These are phyloP conservation scores for Craterostigma plantagineum DNA, from an alignment of 257 asterid species.

Conservation along the genomic window DNA sequence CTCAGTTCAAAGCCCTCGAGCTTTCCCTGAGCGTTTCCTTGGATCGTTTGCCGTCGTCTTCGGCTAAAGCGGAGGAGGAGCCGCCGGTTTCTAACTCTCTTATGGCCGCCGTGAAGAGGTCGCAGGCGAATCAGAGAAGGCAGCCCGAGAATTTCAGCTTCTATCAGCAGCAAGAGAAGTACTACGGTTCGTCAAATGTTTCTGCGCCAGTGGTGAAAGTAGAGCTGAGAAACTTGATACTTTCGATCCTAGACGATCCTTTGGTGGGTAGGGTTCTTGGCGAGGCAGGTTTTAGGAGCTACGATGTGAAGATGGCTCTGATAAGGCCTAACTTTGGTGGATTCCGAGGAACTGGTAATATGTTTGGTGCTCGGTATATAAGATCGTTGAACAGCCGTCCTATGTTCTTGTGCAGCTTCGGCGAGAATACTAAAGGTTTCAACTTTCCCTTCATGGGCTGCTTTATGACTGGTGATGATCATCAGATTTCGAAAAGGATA, in stretches of 20 bases:
- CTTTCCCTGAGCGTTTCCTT: constrained; percentile 53
- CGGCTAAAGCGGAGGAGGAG: constrained; percentile 22
- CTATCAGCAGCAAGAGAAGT: constrained; percentile 41
- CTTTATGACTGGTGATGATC: constrained; percentile 21
- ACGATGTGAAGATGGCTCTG: constrained; percentile 58
- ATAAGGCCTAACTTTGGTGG: constrained; percentile 31
- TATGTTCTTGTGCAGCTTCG: constrained; percentile 34
- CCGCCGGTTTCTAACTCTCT: constrained; percentile 81
- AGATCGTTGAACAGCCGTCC: constrained; percentile 37
- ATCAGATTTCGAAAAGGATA: constrained; percentile 33
- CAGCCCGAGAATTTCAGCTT: constrained; percentile 63
- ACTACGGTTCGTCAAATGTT: too few species aligned
- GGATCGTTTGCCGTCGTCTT: constrained; percentile 58
- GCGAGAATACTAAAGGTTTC: constrained; percentile 13
- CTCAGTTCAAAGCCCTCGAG: constrained; percentile 81
- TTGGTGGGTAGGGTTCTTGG: constrained; percentile 72
- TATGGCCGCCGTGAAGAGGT: constrained; percentile 88
- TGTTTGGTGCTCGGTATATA: constrained; percentile 32
- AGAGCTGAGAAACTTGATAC: constrained; percentile 52
- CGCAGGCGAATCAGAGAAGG: constrained; percentile 50
- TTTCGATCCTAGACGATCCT: constrained; percentile 79
- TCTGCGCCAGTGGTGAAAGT: constrained; percentile 44
- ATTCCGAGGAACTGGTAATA: constrained; percentile 22
- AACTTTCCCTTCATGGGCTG: constrained; percentile 44
- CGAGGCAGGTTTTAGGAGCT: constrained; percentile 78